These are phyloP conservation scores for Trichoderma cornu-damae DNA, from an alignment of 2,329 filamentous ascomycete species.

Conservation along the genomic window DNA sequence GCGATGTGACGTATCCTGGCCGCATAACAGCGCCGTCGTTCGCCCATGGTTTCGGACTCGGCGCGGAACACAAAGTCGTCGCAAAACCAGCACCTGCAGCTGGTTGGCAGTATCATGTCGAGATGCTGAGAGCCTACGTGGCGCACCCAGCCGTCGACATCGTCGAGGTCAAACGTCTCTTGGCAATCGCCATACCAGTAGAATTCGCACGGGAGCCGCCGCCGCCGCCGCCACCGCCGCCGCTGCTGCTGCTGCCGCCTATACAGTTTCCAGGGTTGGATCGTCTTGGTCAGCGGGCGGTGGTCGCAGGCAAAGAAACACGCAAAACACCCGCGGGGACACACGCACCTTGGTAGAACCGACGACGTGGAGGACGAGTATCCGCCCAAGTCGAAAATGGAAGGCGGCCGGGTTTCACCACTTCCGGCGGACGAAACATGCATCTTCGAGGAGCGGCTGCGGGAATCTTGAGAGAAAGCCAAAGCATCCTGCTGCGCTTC, in stretches of 20 bases:
- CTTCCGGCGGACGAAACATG: not conserved
- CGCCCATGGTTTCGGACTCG: not conserved
- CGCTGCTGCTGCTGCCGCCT: no score
- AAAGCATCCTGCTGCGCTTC: not conserved
- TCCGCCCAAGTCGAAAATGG: not conserved
- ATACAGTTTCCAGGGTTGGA: not conserved
- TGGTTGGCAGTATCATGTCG: not conserved
- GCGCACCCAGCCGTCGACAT: conserved; percentile 41
- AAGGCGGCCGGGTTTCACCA: not conserved
- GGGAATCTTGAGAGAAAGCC: not conserved
- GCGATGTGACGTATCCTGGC: conserved; percentile 48
- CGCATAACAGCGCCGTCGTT: conserved; percentile 27
- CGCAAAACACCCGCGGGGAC: no score
- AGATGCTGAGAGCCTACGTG: conserved; percentile 40
- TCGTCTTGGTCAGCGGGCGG: not conserved
- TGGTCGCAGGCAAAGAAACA: not conserved
- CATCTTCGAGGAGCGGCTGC: not conserved
- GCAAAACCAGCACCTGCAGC: conserved; percentile 49
- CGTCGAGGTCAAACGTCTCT: conserved; percentile 34
- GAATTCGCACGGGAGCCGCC: conserved; percentile 44
- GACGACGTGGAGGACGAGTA: conserved; percentile 1
- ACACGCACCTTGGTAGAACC: not conserved
- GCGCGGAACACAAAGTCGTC: conserved; percentile 22
- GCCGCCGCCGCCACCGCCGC: no score
- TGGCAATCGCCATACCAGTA: conserved; percentile 34